Base-by-base conservation (phyloP, 148 eudicot species). In the Rhododendron griersonianum region DNA sequence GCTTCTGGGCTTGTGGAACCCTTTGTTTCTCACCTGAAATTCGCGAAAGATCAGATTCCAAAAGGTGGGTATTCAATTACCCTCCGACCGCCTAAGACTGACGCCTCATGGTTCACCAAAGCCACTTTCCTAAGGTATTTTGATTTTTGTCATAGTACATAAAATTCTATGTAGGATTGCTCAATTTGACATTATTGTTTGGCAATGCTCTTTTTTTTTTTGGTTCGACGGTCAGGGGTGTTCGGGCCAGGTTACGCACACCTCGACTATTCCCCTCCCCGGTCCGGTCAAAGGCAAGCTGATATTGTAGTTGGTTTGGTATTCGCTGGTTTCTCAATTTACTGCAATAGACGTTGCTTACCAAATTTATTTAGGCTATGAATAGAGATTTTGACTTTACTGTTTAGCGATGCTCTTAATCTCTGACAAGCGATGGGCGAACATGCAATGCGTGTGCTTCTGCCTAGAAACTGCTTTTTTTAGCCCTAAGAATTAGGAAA, bases 61-160 rank as follows among this genome's bases (percentile, higher is more conserved):
- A 92, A 91, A 91, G 94, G 94, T 48, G 94, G 94, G 82, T 92
- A 92, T 88, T 92, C 94, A 59, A 92, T 92, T 45, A 92, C 91
- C 81, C 91, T 92, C 48, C 85, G 87, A 30, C 91, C 91, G 61
- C 94, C 94, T 2, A 85, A 45, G 28, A n/a, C 90, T 85, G 82
- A 85, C 77, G 90, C 88, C 21, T 86, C 77, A 67, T 92, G 94
- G 92, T 92, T 92, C 90, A 91, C 92, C 83, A 92, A 92, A 84
- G 87, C 91, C 90, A 92, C 92, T 77, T 87, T 92, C 87, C 91
- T 89, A 81, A 92, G 92, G 94, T 92, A 92, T 59, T 80, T 86
- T 76, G 4, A 7, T 16, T 18, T 55, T 33, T 81, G 4, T 15
- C 25, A 45, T 25, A 13, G 11, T 82, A 59, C 85, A 19, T 21